Conservation (phyloP, 768 basidiomycete species). For the Ramaria sp. region DNA sequence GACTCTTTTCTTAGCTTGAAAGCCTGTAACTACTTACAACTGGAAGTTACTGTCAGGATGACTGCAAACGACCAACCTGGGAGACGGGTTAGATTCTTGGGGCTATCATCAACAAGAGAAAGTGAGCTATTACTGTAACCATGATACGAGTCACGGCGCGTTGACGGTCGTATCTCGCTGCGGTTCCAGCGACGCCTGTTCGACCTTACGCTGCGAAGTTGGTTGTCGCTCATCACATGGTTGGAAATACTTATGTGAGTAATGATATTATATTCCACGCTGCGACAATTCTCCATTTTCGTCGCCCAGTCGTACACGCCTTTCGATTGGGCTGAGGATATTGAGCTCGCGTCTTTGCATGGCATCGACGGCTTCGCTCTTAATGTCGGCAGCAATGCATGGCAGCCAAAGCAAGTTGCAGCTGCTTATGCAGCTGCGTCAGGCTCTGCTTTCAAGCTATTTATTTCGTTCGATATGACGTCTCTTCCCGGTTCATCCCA, state of each 20-base stretch:
- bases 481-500: conserved; percentile 42
- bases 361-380: conserved; percentile 65
- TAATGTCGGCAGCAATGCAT: conserved; percentile 55
- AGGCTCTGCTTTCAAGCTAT: conserved; percentile 22
- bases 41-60: too few species aligned
- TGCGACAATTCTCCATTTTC: not conserved
- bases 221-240: conserved; percentile 23
- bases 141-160: too few species aligned
- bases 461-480: conserved; percentile 29
- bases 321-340: conserved; percentile 37
- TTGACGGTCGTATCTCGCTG: too few species aligned
- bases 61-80: too few species aligned
- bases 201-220: conserved; percentile 10
- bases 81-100: too few species aligned
- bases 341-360: conserved; percentile 40
- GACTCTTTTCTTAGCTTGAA: too few species aligned
- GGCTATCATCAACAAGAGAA: too few species aligned
- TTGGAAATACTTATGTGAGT: conserved; percentile 49
- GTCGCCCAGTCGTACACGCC: conserved; percentile 36
- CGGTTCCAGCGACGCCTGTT: too few species aligned
- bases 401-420: conserved; percentile 51
- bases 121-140: too few species aligned
- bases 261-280: not conserved
- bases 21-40: too few species aligned
- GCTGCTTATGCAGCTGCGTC: conserved; percentile 39